Evolutionary conservation across 2,329 filamentous ascomycete species (phyloP).

Genomic region (Rutstroemia sp.): DNA sequence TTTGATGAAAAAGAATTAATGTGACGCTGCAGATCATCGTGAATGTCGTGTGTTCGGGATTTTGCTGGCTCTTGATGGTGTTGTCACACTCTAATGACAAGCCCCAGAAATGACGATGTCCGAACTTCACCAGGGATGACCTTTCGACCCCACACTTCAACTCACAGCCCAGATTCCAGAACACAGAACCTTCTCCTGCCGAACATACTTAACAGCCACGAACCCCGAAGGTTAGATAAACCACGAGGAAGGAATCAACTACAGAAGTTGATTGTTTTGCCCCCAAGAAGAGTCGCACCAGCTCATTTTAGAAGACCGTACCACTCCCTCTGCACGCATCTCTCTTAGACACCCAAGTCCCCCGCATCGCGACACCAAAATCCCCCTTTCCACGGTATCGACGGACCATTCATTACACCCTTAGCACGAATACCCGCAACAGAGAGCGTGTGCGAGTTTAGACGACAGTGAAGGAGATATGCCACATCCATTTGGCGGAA

Average conservation of each 20-base stretch:
- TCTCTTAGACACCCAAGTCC: neutral
- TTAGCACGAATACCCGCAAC: too few relatives aligned
- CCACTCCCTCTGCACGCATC: neutral
- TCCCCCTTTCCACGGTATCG: neutral
- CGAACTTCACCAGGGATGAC: neutral
- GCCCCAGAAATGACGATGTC: neutral
- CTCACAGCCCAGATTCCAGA: neutral
- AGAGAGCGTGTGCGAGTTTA: neutral
- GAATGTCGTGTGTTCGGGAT: too few relatives aligned
- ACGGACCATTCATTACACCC: too few relatives aligned
- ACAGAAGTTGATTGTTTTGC: too few relatives aligned
- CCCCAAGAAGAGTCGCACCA: neutral
- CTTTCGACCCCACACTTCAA: neutral
- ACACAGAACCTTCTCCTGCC: too few relatives aligned
- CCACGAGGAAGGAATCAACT: too few relatives aligned
- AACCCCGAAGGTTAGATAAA: too few relatives aligned
- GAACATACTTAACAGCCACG: too few relatives aligned
- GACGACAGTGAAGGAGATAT: neutral
- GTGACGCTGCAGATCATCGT: too few relatives aligned
- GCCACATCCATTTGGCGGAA: conserved; percentile 43
- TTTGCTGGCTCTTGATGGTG: too few relatives aligned
- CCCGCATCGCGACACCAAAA: conserved; percentile 2
- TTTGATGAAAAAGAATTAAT: too few relatives aligned
- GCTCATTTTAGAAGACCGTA: neutral
- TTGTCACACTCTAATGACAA: too few relatives aligned